These are phyloP conservation scores for Dentipellis sp. DNA, from an alignment of 768 basidiomycete genomes.

Conservation along the genomic window DNA sequence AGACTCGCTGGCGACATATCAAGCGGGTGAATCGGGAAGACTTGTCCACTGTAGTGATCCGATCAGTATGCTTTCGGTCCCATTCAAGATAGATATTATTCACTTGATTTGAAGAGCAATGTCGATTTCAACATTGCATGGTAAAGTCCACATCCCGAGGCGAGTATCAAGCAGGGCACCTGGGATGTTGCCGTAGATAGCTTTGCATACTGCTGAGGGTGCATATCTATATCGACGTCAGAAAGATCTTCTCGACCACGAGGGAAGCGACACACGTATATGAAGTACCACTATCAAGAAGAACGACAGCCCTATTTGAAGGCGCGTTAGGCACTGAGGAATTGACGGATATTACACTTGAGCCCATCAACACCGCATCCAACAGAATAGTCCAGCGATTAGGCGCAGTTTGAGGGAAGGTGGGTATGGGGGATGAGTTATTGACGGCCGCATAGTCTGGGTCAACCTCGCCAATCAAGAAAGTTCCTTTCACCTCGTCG, in stretches of 20 bases:
- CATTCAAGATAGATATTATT: not conserved
- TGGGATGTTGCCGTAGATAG: constrained; percentile 58
- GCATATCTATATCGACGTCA: constrained; percentile 46
- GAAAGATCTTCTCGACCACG: constrained; percentile 48
- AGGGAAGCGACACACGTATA: constrained; percentile 45
- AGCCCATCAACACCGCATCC: constrained; percentile 60
- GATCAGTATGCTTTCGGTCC: not conserved
- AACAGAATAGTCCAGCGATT: constrained; percentile 70
- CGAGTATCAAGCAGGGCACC: constrained; percentile 49
- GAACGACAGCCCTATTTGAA: constrained; percentile 58
- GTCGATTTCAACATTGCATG: constrained; percentile 67
- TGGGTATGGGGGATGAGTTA: constrained; percentile 52
- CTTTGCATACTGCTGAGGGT: constrained; percentile 49
- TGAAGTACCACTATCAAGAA: constrained; percentile 78
- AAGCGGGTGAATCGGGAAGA: constrained; percentile 73
- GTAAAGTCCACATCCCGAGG: constrained; percentile 60
- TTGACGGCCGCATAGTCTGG: constrained; percentile 50
- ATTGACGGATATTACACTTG: constrained; percentile 39
- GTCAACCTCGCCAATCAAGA: constrained; percentile 70
- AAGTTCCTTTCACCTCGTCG: constrained; percentile 53
- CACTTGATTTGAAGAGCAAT: constrained; percentile 75
- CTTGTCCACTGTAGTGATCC: constrained; percentile 40
- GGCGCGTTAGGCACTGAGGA: constrained; percentile 51
- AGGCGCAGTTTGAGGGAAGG: constrained; percentile 60
- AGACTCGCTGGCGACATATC: constrained; percentile 51